A percentile compares a stretch with the other conserved stretches of the same genome.
Evolutionary conservation across 2,329 filamentous ascomycete species (phyloP).

Genomic region (Dothistroma septosporum): DNA sequence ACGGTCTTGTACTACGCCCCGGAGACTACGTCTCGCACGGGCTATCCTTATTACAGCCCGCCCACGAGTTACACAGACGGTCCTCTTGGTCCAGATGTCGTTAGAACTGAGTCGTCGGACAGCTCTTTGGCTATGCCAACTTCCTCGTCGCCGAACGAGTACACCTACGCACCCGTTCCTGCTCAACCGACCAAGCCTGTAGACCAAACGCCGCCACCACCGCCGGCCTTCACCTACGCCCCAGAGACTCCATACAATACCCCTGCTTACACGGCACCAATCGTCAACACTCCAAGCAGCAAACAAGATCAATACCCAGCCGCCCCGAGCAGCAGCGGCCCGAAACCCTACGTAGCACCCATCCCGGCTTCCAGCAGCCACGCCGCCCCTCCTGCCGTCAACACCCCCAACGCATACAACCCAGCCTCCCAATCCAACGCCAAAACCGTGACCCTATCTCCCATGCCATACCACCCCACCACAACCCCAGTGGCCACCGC

Average conservation of each 20-base stretch:
- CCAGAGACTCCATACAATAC: constrained; percentile 4
- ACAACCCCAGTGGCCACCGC: not conserved
- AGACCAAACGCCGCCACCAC: not conserved
- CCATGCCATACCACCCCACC: constrained; percentile 6
- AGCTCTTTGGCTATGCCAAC: not conserved
- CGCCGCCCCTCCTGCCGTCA: constrained; percentile 8
- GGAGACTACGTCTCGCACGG: not conserved
- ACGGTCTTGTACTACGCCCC: constrained; percentile 3
- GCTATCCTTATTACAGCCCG: not conserved
- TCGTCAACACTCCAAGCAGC: constrained; percentile 1
- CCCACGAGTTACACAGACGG: not conserved
- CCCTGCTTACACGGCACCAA: not conserved
- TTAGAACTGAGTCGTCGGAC: not conserved
- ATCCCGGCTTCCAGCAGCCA: not conserved
- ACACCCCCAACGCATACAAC: constrained; percentile 6
- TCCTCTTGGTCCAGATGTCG: not conserved
- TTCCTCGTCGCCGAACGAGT: not conserved
- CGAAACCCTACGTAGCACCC: not conserved
- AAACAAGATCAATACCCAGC: not conserved
- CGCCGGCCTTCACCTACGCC: constrained; percentile 8
- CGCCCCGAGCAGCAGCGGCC: not conserved
- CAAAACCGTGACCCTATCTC: constrained; percentile 1
- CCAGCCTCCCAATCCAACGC: constrained; percentile 7
- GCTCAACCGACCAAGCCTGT: not conserved
- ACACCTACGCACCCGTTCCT: not conserved